phyloP scores from a whole-genome alignment of 768 basidiomycete genomes.

The Hygrocybe coccinea region DNA sequence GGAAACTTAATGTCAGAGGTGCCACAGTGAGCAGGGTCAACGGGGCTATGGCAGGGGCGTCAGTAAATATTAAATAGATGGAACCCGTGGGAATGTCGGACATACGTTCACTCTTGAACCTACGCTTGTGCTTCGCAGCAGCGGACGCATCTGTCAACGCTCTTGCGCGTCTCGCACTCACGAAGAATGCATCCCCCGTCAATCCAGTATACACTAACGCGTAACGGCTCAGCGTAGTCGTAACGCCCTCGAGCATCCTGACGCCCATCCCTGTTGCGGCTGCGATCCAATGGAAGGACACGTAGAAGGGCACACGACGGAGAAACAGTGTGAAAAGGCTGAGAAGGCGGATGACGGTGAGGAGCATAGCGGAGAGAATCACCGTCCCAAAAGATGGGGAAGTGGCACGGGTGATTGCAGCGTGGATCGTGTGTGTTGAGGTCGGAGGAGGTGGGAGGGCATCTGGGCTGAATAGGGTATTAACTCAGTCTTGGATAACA shows the following conservation, averaged over 20 bases:
- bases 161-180: constrained; percentile 46
- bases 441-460: constrained; percentile 43
- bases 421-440: constrained; percentile 70
- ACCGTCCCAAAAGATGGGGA: constrained; percentile 80
- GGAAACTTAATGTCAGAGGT: constrained; percentile 74
- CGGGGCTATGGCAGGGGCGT: constrained; percentile 37
- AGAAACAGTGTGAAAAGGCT: constrained; percentile 46
- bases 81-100: no score
- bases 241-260: constrained; percentile 52
- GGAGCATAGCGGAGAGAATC: constrained; percentile 68
- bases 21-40: constrained; percentile 72
- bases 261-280: constrained; percentile 33
- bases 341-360: constrained; percentile 64
- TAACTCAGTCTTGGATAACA: constrained; percentile 3
- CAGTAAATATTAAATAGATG: constrained; percentile 3
- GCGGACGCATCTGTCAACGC: constrained; percentile 37
- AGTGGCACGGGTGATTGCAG: constrained; percentile 71
- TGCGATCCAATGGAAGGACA: constrained; percentile 43
- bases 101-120: constrained; percentile 59
- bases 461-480: constrained; percentile 23
- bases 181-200: constrained; percentile 67
- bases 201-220: constrained; percentile 71
- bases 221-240: constrained; percentile 51
- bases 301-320: constrained; percentile 49
- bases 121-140: constrained; percentile 38